Percentiles rank a stretch among this genome's conserved stretches.
These are phyloP conservation scores for Suzukiozyma palmioleophila DNA, from an alignment of 1,139 yeast species.

Conservation along the genomic window DNA sequence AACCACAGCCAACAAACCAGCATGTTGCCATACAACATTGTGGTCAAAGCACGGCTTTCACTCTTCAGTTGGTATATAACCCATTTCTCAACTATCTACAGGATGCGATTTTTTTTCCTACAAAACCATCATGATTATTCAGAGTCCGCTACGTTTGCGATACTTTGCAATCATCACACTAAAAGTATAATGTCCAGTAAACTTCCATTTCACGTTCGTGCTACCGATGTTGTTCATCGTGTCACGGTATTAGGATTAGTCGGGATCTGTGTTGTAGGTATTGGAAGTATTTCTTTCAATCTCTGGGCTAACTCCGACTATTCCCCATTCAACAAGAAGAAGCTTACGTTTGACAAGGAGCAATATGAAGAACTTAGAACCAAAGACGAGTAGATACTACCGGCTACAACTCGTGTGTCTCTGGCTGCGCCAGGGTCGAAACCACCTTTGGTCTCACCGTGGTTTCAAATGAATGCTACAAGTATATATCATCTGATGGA, in stretches of 20 bases:
- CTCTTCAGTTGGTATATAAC: background rate
- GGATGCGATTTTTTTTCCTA: conserved; percentile 2
- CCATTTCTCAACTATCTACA: background rate
- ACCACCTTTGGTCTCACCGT: no score
- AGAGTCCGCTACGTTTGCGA: no score
- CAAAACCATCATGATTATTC: background rate
- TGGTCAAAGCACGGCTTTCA: background rate
- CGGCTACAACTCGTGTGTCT: no score
- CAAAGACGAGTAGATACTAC: conserved; percentile 6
- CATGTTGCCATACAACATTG: background rate
- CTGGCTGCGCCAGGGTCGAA: no score
- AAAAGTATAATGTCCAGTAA: conserved; percentile 21
- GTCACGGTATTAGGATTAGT: conserved; percentile 71
- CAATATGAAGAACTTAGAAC: conserved; percentile 26
- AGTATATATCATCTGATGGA: no score
- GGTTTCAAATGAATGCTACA: no score
- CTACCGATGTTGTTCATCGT: conserved; percentile 82
- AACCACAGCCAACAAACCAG: no score
- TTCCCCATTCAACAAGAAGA: conserved; percentile 39
- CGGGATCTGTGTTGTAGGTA: conserved; percentile 50
- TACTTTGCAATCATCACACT: background rate
- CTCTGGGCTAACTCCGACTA: conserved; percentile 54
- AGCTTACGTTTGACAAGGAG: conserved; percentile 34
- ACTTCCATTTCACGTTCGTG: conserved; percentile 46
- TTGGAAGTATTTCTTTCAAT: conserved; percentile 60